Evolutionary conservation across 2,329 filamentous ascomycete genomes (phyloP).

Genomic region (Nemania sp.): DNA sequence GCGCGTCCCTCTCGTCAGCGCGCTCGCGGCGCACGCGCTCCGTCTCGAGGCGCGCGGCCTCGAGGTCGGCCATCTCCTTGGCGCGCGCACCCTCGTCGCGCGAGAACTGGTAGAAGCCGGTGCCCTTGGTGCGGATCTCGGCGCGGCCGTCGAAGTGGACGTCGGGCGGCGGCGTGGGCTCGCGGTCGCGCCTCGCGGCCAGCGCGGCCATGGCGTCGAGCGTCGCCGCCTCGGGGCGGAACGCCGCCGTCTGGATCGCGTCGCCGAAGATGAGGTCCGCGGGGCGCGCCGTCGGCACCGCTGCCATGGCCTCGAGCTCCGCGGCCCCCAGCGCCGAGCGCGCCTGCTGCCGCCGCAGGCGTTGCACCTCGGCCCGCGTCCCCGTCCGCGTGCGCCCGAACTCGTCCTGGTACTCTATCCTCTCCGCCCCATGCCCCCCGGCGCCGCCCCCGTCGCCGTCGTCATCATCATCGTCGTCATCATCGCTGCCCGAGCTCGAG

Average conservation of each 20-base stretch:
- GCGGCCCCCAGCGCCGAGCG: constrained; percentile 59
- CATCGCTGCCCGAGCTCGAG: constrained; percentile 59
- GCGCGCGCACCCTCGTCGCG: constrained; percentile 68
- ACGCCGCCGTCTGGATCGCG: constrained; percentile 80
- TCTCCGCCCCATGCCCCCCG: constrained; percentile 51
- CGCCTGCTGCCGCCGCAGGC: constrained; percentile 60
- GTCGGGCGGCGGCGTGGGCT: constrained; percentile 77
- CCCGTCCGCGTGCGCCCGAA: constrained; percentile 82
- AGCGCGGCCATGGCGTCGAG: constrained; percentile 74
- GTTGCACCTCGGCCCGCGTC: constrained; percentile 69
- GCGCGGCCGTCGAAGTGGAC: constrained; percentile 83
- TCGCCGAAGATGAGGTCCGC: constrained; percentile 80
- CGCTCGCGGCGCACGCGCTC: constrained; percentile 68
- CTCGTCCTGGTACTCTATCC: constrained; percentile 90
- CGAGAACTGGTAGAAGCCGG: constrained; percentile 88
- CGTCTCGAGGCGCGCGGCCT: constrained; percentile 64
- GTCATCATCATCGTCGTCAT: constrained; percentile 61
- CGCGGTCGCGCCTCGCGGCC: constrained; percentile 77
- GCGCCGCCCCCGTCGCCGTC: constrained; percentile 43
- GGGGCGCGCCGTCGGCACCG: constrained; percentile 63
- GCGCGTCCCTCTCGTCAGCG: constrained; percentile 66
- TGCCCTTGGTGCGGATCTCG: constrained; percentile 86
- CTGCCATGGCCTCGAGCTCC: constrained; percentile 71
- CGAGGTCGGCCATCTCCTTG: constrained; percentile 76
- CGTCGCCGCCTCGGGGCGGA: constrained; percentile 70